phyloP scores from a whole-genome alignment of 371 early-diverging fungal genomes.

The Mortierella sp. region DNA sequence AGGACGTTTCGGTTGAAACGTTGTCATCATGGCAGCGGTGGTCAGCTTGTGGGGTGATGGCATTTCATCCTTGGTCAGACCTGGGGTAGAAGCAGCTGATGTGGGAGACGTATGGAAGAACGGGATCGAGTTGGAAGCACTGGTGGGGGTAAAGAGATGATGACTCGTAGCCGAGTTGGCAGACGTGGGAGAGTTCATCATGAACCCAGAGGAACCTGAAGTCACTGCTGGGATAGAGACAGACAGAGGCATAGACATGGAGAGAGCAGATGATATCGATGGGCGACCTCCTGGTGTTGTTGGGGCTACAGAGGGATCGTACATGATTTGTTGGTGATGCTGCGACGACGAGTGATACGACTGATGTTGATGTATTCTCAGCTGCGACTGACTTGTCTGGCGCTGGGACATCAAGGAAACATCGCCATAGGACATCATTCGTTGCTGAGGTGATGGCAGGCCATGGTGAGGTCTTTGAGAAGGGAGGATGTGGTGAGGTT shows the following conservation, averaged over 20 bases:
- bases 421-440: slow-evolving; percentile 27
- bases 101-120: slow-evolving; percentile 8
- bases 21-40: slow-evolving; percentile 21
- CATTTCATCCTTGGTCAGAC: not conserved
- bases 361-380: slow-evolving; percentile 30
- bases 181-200: slow-evolving; percentile 25
- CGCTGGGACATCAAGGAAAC: slow-evolving; percentile 28
- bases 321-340: slow-evolving; percentile 26
- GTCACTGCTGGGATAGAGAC: slow-evolving; percentile 27
- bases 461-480: slow-evolving; percentile 14
- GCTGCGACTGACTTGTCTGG: slow-evolving; percentile 14
- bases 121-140: slow-evolving; percentile 14
- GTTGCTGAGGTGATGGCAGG: slow-evolving; percentile 10
- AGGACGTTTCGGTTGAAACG: slow-evolving; percentile 10
- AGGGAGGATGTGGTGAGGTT: slow-evolving; percentile 16
- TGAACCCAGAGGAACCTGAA: slow-evolving; percentile 11
- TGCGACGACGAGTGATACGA: slow-evolving; percentile 37
- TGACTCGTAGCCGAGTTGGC: not conserved
- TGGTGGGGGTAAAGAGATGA: slow-evolving; percentile 8
- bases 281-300: slow-evolving; percentile 18
- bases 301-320: slow-evolving; percentile 14
- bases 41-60: slow-evolving; percentile 5
- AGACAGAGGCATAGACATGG: slow-evolving; percentile 37
- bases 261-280: slow-evolving; percentile 34
- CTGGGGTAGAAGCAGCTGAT: not conserved